Conservation (phyloP, 2,329 filamentous ascomycete genomes). For the Elsinoe arachidis region DNA sequence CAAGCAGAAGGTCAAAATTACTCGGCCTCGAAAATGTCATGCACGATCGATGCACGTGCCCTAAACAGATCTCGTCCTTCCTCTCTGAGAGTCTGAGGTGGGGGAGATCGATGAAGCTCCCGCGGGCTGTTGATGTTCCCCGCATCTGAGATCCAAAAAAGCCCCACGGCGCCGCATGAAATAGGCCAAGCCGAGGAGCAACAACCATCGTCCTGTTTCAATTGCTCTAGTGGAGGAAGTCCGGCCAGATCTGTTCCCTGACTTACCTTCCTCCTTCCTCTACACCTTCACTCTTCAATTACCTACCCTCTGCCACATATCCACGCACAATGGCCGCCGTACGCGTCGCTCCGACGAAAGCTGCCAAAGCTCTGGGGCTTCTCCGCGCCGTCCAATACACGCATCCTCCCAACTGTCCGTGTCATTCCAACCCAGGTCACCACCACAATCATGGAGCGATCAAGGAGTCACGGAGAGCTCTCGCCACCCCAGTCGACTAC, state of each 20-base stretch:
- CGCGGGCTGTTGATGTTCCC: neutral
- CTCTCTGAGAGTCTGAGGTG: neutral
- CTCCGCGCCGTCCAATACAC: conserved; percentile 86
- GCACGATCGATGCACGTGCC: neutral
- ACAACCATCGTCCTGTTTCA: conserved; percentile 1
- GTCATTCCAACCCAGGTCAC: conserved; percentile 79
- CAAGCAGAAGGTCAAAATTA: neutral
- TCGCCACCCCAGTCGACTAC: conserved; percentile 69
- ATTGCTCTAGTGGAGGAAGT: neutral
- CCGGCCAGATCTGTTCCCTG: neutral
- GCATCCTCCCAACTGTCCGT: conserved; percentile 81
- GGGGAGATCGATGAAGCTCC: neutral
- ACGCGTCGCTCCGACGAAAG: conserved; percentile 36
- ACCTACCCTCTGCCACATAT: too few species aligned
- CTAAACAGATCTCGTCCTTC: neutral
- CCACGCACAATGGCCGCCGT: conserved; percentile 27
- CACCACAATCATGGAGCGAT: conserved; percentile 52
- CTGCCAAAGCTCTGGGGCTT: conserved; percentile 57
- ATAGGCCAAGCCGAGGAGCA: conserved; percentile 6
- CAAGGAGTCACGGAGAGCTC: conserved; percentile 48
- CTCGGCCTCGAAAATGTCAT: neutral
- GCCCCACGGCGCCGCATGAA: conserved; percentile 2
- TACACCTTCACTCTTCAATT: neutral
- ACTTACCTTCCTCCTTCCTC: neutral
- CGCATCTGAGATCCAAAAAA: neutral